Evolutionary conservation across 345 rosid genomes (phyloP), one percentile per base, ranked within the genome.

Genomic region (Citrus medica): DNA sequence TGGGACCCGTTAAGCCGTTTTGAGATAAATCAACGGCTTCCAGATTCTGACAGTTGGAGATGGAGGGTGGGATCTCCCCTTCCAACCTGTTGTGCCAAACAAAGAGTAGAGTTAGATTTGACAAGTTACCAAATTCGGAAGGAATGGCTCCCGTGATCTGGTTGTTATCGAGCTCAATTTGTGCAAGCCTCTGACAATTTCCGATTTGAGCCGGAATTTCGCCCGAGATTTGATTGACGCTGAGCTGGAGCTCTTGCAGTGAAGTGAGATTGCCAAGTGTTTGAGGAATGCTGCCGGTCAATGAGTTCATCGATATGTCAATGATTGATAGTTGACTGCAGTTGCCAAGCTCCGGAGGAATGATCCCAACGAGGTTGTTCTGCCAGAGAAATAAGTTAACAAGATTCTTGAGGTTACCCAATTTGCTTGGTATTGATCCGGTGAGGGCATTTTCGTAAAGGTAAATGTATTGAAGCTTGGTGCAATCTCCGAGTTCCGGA

Each of bases 71-170:
- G 67, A 95, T 92, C 78, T 67, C 85, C 21, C 98, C 95, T 77
- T 92, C 92, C 25, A 95, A 88, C 81, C 84, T 87, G 86, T 95
- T 93, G 87, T 87, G 93, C 98, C 98, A 95, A 3, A 92, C 85
- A 79, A 88, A 93, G 76, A 95, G 84, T 37, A 93, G 82, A 9
- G 95, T 86, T 75, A 95, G 84, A 77, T 92, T 89, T 9, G 82
- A 74, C 7, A 95, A 81, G 56, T 87, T 85, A 5, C 93, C 90
- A 37, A 95, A 79, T 74, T 88, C 90, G 3, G 86, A 60, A 27
- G 98, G 98, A 59, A 95, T 90, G 28, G 89, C 75, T 0, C 98
- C 98, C 4, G 90, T 86, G 27, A 95, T 81, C 61, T 87, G 93
- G 69, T 95, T 95, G 88, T 92, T 93, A 79, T 95, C 98, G 8